Evolutionary conservation across 768 basidiomycete genomes (phyloP), one percentile per base, ranked within the genome.

Genomic region (Auricularia sp.): DNA sequence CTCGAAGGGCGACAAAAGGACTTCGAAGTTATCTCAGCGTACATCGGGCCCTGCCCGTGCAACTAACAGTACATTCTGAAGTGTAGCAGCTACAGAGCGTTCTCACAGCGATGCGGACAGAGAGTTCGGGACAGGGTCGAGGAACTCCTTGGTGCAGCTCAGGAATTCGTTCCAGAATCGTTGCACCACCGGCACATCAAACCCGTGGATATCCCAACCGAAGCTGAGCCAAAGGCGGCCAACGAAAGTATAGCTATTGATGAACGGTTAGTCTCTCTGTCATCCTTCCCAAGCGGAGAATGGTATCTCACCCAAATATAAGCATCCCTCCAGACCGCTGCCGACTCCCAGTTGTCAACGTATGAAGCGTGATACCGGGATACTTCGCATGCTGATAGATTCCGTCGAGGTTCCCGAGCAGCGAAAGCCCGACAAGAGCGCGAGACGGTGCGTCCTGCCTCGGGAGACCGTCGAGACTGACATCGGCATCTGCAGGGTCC

Each of bases 391-490:
- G 90, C 68, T 86, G 84, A 77, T 92, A 94, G 36, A 87, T 88
- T 3, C 83, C 87, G 72, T 93, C 90, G 63, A 93, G 77, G 71
- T 92, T 93, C 1, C 92, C 91, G n/a, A 93, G 79, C 66, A 94
- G 79, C 4, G 91, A 94, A 56, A 92, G 75, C 0, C 91, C 92
- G 65, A 92, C 81, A 61, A 94, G 78, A 10, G 88, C 89, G 1
- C 74, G 73, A 1, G 84, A 85, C 29, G 89, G 85, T 1, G 78
- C 75, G 29, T 14, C 62, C 77, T 80, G 75, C 75, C 61, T 73
- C 68, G 65, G 62, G 59, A 56, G 67, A 66, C 64, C 65, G 37
- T 4, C 63, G 54, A 45, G 64, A 69, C 71, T 47, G 66, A 39
- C 35, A 13, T 24, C 39, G 61, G 36, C 33, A 29, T 34, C 29